Conservation (phyloP, 2,329 filamentous ascomycete species). For the Aspergillus sp. region DNA sequence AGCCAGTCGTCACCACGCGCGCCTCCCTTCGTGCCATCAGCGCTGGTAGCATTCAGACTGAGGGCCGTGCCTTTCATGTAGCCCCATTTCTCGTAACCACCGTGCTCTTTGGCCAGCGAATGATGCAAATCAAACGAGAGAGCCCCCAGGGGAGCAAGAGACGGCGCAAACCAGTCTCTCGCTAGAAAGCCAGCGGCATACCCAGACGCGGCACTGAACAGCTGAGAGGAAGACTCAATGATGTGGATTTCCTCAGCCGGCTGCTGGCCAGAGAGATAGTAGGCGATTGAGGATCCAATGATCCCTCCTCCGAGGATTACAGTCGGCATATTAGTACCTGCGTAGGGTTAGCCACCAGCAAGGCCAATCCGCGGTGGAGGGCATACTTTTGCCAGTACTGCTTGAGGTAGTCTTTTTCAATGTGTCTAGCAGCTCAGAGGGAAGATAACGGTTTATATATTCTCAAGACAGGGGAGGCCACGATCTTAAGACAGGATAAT, state of each 20-base stretch:
- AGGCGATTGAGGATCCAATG: slow-evolving; percentile 62
- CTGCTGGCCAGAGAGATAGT: slow-evolving; percentile 51
- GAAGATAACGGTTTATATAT: too few species aligned
- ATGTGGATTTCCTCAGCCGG: slow-evolving; percentile 42
- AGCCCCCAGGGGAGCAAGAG: slow-evolving; percentile 49
- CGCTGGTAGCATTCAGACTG: slow-evolving; percentile 39
- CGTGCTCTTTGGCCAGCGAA: slow-evolving; percentile 50
- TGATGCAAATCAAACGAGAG: slow-evolving; percentile 63
- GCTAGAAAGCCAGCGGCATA: slow-evolving; percentile 67
- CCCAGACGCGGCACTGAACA: slow-evolving; percentile 67
- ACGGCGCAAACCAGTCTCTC: slow-evolving; percentile 59
- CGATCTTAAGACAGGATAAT: too few species aligned
- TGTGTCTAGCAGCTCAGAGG: too few species aligned
- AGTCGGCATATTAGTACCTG: slow-evolving; percentile 39
- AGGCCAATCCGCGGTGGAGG: too few species aligned
- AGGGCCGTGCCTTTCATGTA: slow-evolving; percentile 52
- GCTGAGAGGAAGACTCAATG: slow-evolving; percentile 47
- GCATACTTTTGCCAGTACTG: too few species aligned
- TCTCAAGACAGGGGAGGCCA: too few species aligned
- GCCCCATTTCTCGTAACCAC: slow-evolving; percentile 51
- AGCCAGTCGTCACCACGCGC: slow-evolving; percentile 57
- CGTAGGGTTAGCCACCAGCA: too few species aligned
- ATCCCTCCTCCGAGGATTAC: slow-evolving; percentile 62
- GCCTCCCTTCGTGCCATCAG: slow-evolving; percentile 29
- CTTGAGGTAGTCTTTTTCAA: too few species aligned